These are phyloP conservation scores for Bolboschoenoplectus hybrid DNA, from an alignment of 202 grass and related monocot genomes.

Conservation along the genomic window DNA sequence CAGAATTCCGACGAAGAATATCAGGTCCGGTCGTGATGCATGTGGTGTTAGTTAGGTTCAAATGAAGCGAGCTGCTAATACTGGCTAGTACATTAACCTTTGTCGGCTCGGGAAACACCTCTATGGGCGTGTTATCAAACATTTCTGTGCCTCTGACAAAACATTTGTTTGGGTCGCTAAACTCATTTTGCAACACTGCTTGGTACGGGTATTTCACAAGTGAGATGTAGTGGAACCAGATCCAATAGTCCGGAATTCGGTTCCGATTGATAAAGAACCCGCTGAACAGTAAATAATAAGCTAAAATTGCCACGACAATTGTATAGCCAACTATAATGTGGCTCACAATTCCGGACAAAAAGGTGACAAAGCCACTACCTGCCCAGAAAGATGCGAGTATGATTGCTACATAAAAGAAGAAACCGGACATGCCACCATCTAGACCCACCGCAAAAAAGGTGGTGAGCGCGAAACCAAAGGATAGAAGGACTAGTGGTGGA, in stretches of 20 bases:
- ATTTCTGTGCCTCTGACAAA: slow-evolving; percentile 75
- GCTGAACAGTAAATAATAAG: slow-evolving; percentile 74
- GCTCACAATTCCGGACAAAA: slow-evolving; percentile 65
- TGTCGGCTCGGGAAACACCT: slow-evolving; percentile 37
- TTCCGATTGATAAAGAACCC: slow-evolving; percentile 69
- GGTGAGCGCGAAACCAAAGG: slow-evolving; percentile 52
- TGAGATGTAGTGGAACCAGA: slow-evolving; percentile 80
- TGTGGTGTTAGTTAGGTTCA: slow-evolving; percentile 54
- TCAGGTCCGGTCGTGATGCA: slow-evolving; percentile 65
- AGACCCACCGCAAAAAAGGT: slow-evolving; percentile 73
- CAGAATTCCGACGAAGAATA: slow-evolving; percentile 49
- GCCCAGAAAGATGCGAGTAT: slow-evolving; percentile 71
- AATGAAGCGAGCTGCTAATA: slow-evolving; percentile 56
- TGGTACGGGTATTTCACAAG: slow-evolving; percentile 78
- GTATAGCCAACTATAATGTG: slow-evolving; percentile 65
- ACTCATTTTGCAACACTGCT: slow-evolving; percentile 81
- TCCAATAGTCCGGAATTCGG: slow-evolving; percentile 63
- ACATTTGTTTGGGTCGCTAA: slow-evolving; percentile 52
- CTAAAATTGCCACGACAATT: slow-evolving; percentile 49
- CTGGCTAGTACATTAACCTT: slow-evolving; percentile 53
- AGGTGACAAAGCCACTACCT: slow-evolving; percentile 69
- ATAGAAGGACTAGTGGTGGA: slow-evolving; percentile 59
- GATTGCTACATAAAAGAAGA: slow-evolving; percentile 62
- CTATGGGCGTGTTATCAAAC: slow-evolving; percentile 72
- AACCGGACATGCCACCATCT: slow-evolving; percentile 52